Conservation (phyloP, 2,329 filamentous ascomycete species). For the Diaporthe sp. region DNA sequence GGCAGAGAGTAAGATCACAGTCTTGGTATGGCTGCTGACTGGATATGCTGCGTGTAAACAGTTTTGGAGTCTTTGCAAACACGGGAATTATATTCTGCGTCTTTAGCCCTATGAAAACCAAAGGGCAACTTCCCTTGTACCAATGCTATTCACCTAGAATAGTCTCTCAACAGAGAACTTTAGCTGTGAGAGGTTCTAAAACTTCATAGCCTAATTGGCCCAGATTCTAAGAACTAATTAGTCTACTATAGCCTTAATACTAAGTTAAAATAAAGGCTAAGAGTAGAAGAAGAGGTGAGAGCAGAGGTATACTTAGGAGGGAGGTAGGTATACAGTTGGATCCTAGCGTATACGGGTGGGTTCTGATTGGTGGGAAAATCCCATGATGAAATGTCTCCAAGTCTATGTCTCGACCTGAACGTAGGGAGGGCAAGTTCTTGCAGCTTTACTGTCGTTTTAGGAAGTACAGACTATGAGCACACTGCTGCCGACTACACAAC, state of each 20-base stretch:
- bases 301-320: too few species aligned
- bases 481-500: background rate
- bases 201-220: too few species aligned
- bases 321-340: too few species aligned
- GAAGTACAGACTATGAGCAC: background rate
- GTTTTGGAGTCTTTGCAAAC: background rate
- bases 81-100: background rate
- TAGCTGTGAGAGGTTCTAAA: too few species aligned
- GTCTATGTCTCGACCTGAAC: background rate
- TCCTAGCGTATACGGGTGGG: background rate
- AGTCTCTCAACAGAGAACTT: too few species aligned
- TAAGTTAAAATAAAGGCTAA: too few species aligned
- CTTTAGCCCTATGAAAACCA: background rate
- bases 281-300: too few species aligned
- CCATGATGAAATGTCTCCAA: background rate
- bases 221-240: too few species aligned
- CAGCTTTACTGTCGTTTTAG: background rate
- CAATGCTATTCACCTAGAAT: too few species aligned
- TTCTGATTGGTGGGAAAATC: conserved; percentile 21
- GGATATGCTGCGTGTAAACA: background rate
- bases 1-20: background rate
- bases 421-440: too few species aligned
- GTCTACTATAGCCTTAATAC: too few species aligned
- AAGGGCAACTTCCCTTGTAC: background rate
- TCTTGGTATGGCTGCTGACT: background rate